Evolutionary conservation across 73 alveolate species (phyloP).

Genomic region (Tetrahymena borealis): DNA sequence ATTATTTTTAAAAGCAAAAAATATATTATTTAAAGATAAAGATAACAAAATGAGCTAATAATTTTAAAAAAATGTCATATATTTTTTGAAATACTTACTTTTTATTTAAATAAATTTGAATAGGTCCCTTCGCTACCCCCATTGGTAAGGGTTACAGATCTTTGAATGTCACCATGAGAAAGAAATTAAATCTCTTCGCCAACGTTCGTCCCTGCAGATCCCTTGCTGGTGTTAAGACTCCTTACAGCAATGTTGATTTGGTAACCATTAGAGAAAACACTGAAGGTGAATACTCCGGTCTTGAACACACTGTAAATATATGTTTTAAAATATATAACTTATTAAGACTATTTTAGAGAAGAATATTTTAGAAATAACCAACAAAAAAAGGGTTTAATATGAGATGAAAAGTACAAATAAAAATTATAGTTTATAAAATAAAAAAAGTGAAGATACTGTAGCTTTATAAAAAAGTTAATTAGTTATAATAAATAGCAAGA

Average conservation of each 20-base stretch:
- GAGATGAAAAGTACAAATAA: too few species aligned
- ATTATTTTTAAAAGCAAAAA: background rate
- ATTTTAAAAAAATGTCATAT: background rate
- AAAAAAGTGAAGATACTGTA: too few species aligned
- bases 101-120: background rate
- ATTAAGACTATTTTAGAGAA: background rate
- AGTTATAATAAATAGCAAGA: too few species aligned
- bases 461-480: too few species aligned
- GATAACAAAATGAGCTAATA: background rate
- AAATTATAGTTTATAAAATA: too few species aligned
- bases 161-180: conserved; percentile 62
- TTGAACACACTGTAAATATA: conserved; percentile 58
- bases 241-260: conserved; percentile 57
- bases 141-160: conserved; percentile 74
- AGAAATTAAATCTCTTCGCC: conserved; percentile 63
- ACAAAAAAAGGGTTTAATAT: background rate
- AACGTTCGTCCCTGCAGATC: conserved; percentile 73
- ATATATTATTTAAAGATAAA: background rate
- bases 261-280: conserved; percentile 80
- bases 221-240: conserved; percentile 54
- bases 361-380: background rate
- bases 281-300: conserved; percentile 76
- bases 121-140: conserved; percentile 73
- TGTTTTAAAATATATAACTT: background rate
- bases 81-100: background rate